Percentiles rank a stretch among this genome's conserved stretches.
Conservation (phyloP, 1,139 yeast genomes). For the Scheffersomyces insectosa region DNA sequence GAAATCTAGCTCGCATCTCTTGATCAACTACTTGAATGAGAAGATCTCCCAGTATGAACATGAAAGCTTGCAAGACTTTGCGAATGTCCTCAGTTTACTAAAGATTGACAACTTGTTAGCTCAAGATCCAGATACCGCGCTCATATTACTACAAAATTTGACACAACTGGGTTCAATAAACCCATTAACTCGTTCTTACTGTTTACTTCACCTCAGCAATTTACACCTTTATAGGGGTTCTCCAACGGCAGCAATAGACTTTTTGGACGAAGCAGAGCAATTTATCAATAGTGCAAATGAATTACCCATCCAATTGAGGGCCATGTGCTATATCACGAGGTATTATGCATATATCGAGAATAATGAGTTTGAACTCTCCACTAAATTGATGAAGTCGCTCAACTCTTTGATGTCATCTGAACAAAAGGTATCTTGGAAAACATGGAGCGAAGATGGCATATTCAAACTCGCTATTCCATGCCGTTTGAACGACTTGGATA, state of each 20-base stretch:
- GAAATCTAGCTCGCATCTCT: constrained; percentile 20
- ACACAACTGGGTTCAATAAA: constrained; percentile 13
- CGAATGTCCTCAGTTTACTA: constrained; percentile 26
- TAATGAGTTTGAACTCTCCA: constrained; percentile 21
- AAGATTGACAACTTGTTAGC: constrained; percentile 29
- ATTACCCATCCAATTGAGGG: constrained; percentile 29
- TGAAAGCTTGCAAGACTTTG: constrained; percentile 12
- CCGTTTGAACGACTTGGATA: no score
- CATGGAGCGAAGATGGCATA: constrained; percentile 28
- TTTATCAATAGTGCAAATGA: constrained; percentile 3
- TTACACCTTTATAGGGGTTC: constrained; percentile 31
- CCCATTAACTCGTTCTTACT: constrained; percentile 17
- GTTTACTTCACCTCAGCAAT: constrained; percentile 22
- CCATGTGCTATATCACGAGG: constrained; percentile 26
- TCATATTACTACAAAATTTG: constrained; percentile 25
- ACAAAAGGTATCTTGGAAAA: constrained; percentile 19
- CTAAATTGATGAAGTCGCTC: constrained; percentile 22
- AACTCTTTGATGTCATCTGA: constrained; percentile 26
- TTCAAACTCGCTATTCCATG: constrained; percentile 14
- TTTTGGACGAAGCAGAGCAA: constrained; percentile 16
- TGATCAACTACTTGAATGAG: constrained; percentile 29
- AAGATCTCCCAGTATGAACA: constrained; percentile 20
- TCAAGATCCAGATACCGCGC: constrained; percentile 23
- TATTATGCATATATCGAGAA: constrained; percentile 25
- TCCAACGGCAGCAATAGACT: constrained; percentile 16